Base-by-base conservation (phyloP, 164 flowering plant genomes). In the Kingdonia uniflora region DNA sequence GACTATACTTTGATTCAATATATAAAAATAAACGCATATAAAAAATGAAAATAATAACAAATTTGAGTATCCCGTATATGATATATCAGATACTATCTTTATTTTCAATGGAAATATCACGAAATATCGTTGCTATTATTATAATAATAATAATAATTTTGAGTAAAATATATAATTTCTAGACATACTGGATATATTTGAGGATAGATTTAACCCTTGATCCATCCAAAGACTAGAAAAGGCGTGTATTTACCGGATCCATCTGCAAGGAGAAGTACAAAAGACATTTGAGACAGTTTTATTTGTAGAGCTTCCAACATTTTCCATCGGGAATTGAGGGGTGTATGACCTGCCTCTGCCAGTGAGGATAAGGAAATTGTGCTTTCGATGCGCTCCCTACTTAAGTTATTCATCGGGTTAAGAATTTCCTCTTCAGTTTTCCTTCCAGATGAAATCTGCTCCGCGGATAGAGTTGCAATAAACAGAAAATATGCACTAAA, bases 221-320 rank as follows among this genome's bases (percentile, higher is more conserved):
- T 16, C 17, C 44, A 8, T 5, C 6, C 26, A 55, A 42, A 51
- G 37, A 48, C 3, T 25, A 50, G 37, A 58, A 54, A 49, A 42
- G 49, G 49, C 42, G 52, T 33, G 11, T 20, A 54, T 14, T 2
- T 80, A 85, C 95, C 95, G 50, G 78, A 65, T 65, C 68, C 76
- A 66, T 82, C 75, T 33, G 67, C 69, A 61, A 54, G 38, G 58
- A 77, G 74, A 60, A 92, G 59, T 40, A 71, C 68, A 48, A 85
- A 59, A 56, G 73, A 71, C 61, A 80, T 57, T 37, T 68, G 69
- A 50, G 82, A 73, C 49, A 84, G 53, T 42, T 68, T 64, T 21
- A 85, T 14, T 6, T 42, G 63, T 22, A 76, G 66, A 52, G 63
- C 67, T 65, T 81, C 77, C 49, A 62, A 43, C 17, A 56, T 46